These are phyloP conservation scores for Mycena metata DNA, from an alignment of 768 basidiomycete species.

Conservation along the genomic window DNA sequence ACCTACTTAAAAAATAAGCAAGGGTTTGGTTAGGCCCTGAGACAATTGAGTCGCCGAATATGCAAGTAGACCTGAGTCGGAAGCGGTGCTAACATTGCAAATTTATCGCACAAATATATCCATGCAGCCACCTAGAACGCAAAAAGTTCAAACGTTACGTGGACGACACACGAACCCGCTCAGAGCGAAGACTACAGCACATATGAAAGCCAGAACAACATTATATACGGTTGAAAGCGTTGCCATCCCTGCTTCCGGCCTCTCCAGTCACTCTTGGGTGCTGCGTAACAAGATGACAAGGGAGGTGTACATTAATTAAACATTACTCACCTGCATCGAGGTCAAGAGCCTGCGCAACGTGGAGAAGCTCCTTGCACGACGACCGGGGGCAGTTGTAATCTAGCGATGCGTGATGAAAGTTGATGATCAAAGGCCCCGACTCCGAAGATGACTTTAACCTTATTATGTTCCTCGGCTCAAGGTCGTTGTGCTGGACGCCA, in stretches of 20 bases:
- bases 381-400: slow-evolving; percentile 22
- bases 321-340: slow-evolving; percentile 19
- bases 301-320: not conserved
- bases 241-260: slow-evolving; percentile 8
- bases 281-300: slow-evolving; percentile 9
- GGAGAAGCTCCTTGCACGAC: slow-evolving; percentile 18
- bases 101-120: too few relatives aligned
- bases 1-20: too few relatives aligned
- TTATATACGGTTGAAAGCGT: not conserved
- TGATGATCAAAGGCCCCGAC: slow-evolving; percentile 27
- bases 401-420: slow-evolving; percentile 26
- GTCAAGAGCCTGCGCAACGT: slow-evolving; percentile 16
- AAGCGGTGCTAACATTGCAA: too few relatives aligned
- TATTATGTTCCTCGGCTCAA: slow-evolving; percentile 29
- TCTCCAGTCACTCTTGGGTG: slow-evolving; percentile 5
- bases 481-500: slow-evolving; percentile 30
- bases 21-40: too few relatives aligned
- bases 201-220: slow-evolving; percentile 9
- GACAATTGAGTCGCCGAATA: too few relatives aligned
- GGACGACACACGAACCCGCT: slow-evolving; percentile 16
- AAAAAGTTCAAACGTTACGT: slow-evolving; percentile 8
- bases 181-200: slow-evolving; percentile 3
- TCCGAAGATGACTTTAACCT: slow-evolving; percentile 19
- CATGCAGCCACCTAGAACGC: too few relatives aligned
- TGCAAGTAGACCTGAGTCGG: too few relatives aligned